Percentiles rank a stretch among this genome's conserved stretches.
Evolutionary conservation across 441 rosid genomes (phyloP).

Genomic region (Corymbia citriodora): DNA sequence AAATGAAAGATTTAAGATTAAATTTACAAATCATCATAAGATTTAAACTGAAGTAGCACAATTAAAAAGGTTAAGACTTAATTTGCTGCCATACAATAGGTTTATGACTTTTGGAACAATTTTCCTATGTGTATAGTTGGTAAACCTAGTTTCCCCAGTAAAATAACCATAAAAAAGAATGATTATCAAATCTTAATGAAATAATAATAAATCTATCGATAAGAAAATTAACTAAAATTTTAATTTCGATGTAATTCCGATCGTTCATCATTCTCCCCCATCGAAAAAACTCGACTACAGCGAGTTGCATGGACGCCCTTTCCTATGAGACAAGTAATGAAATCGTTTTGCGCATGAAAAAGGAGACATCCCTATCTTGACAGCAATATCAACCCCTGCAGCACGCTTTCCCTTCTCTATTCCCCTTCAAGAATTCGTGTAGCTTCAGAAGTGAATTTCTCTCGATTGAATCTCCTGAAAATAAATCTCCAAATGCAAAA

Average conservation of each 20-base stretch:
- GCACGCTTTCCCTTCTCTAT: neutral
- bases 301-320: neutral
- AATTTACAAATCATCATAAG: neutral
- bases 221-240: neutral
- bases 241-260: neutral
- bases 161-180: neutral
- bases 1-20: neutral
- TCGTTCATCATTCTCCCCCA: neutral
- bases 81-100: rapidly evolving
- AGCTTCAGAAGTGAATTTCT: neutral
- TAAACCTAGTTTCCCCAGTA: neutral
- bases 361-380: too few relatives aligned
- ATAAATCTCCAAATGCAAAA: neutral
- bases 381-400: neutral
- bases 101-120: neutral
- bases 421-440: neutral
- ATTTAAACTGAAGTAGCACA: neutral
- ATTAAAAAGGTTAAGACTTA: neutral
- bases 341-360: neutral
- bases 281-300: neutral
- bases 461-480: neutral
- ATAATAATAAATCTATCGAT: neutral
- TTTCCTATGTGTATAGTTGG: neutral
- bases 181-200: neutral
- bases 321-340: neutral